These are phyloP conservation scores for Starmerella sirachaensis DNA, from an alignment of 805 yeast species.

Conservation along the genomic window DNA sequence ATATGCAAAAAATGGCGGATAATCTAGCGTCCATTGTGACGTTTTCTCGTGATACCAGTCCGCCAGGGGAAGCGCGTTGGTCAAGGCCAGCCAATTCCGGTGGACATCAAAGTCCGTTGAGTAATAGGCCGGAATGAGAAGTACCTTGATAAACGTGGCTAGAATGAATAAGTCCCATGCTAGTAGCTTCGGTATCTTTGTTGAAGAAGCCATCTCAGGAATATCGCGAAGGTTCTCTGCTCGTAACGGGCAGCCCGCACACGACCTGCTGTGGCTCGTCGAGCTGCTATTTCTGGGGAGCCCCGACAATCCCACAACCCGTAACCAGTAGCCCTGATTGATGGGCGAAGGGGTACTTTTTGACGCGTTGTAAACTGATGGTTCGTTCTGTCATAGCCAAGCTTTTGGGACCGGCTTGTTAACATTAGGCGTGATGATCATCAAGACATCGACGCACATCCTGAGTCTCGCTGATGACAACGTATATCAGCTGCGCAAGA, in stretches of 20 bases:
- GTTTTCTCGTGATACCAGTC: constrained; percentile 78
- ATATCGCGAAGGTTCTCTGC: too few relatives aligned
- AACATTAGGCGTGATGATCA: constrained; percentile 8
- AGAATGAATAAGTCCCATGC: constrained; percentile 10
- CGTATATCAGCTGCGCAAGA: constrained; percentile 13
- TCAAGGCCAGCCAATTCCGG: constrained; percentile 92
- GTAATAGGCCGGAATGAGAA: constrained; percentile 67
- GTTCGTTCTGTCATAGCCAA: too few relatives aligned
- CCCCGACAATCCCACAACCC: too few relatives aligned
- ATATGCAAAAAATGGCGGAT: constrained; percentile 96
- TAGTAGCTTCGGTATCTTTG: neutral
- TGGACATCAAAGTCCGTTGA: constrained; percentile 98
- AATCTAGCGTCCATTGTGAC: constrained; percentile 87
- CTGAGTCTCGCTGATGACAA: constrained; percentile 18
- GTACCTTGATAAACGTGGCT: constrained; percentile 26
- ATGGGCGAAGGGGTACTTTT: too few relatives aligned
- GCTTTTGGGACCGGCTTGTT: too few relatives aligned
- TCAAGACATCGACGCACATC: constrained; percentile 15
- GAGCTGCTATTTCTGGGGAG: too few relatives aligned
- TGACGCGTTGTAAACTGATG: too few relatives aligned
- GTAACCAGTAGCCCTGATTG: too few relatives aligned
- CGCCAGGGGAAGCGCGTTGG: constrained; percentile 56
- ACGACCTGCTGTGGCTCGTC: too few relatives aligned
- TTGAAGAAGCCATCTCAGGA: too few relatives aligned
- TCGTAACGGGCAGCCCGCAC: too few relatives aligned